A percentile compares a stretch with the other conserved stretches of the same genome.
These are phyloP conservation scores for Austroboletus novae-zelandiae DNA, from an alignment of 1,284 basidiomycete species.

Conservation along the genomic window DNA sequence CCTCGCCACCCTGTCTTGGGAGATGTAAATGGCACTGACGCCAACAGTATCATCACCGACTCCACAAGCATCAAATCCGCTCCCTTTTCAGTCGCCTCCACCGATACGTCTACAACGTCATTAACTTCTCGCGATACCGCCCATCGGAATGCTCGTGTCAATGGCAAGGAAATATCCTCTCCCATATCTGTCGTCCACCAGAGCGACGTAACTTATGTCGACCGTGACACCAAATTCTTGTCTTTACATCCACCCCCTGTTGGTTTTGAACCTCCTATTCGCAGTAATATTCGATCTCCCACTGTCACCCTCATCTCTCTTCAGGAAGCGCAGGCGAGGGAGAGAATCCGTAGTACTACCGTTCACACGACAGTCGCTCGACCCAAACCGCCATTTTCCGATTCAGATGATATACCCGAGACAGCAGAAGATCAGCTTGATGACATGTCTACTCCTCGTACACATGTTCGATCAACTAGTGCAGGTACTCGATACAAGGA, in stretches of 20 bases:
- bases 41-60: conserved; percentile 55
- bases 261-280: conserved; percentile 37
- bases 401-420: conserved; percentile 26
- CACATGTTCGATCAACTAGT: conserved; percentile 60
- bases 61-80: conserved; percentile 42
- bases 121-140: conserved; percentile 36
- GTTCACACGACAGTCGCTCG: conserved; percentile 34
- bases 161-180: conserved; percentile 52
- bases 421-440: conserved; percentile 15
- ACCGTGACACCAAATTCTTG: conserved; percentile 34
- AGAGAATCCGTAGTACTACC: conserved; percentile 53
- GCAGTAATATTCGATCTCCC: conserved; percentile 48
- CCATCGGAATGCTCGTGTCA: conserved; percentile 34
- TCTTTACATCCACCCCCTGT: conserved; percentile 33
- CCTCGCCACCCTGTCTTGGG: conserved; percentile 24
- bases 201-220: conserved; percentile 25
- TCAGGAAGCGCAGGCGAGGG: conserved; percentile 64
- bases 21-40: conserved; percentile 44
- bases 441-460: conserved; percentile 27
- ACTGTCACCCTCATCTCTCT: conserved; percentile 68
- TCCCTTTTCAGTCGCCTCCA: conserved; percentile 40
- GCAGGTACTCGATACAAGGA: conserved; percentile 52
- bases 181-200: conserved; percentile 41
- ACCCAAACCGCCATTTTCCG: conserved; percentile 29
- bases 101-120: conserved; percentile 47